Percentiles rank a stretch among this genome's conserved stretches.
Conservation (phyloP, 2,329 filamentous ascomycete genomes). For the Cladosporium sp. region DNA sequence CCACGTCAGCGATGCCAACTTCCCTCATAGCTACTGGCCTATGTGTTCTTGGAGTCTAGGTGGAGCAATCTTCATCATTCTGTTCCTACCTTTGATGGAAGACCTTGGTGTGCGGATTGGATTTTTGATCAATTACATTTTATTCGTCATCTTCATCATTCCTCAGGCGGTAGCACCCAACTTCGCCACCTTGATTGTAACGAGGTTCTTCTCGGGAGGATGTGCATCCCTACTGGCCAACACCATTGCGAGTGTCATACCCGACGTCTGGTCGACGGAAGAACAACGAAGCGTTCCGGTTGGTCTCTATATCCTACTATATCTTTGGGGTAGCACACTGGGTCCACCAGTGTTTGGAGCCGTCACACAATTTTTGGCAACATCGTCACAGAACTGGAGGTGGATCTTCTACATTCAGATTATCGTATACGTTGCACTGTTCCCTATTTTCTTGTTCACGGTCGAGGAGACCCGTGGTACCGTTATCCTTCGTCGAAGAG, state of each 20-base stretch:
- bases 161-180: slow-evolving; percentile 37
- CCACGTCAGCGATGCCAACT: slow-evolving; percentile 31
- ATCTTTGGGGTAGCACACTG: slow-evolving; percentile 31
- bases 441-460: slow-evolving; percentile 36
- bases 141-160: slow-evolving; percentile 37
- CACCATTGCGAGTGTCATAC: slow-evolving; percentile 33
- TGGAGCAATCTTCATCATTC: slow-evolving; percentile 34
- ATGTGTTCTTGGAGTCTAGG: slow-evolving; percentile 35
- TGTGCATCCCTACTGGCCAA: slow-evolving; percentile 34
- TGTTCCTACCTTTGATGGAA: slow-evolving; percentile 35
- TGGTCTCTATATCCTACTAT: slow-evolving; percentile 33
- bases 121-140: slow-evolving; percentile 28
- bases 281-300: slow-evolving; percentile 31
- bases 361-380: slow-evolving; percentile 27
- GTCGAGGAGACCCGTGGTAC: slow-evolving; percentile 46
- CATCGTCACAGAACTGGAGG: slow-evolving; percentile 26
- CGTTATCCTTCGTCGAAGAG: slow-evolving; percentile 42
- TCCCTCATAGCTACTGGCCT: slow-evolving; percentile 38
- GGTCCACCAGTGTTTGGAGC: slow-evolving; percentile 35
- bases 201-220: slow-evolving; percentile 36
- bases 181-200: slow-evolving; percentile 35
- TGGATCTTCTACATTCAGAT: slow-evolving; percentile 40
- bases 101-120: slow-evolving; percentile 33
- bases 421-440: slow-evolving; percentile 42
- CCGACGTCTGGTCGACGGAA: slow-evolving; percentile 36